Percentiles rank a stretch among this genome's conserved stretches.
Evolutionary conservation across 805 yeast genomes (phyloP).

Genomic region (Cyberlindnera suaveolens): DNA sequence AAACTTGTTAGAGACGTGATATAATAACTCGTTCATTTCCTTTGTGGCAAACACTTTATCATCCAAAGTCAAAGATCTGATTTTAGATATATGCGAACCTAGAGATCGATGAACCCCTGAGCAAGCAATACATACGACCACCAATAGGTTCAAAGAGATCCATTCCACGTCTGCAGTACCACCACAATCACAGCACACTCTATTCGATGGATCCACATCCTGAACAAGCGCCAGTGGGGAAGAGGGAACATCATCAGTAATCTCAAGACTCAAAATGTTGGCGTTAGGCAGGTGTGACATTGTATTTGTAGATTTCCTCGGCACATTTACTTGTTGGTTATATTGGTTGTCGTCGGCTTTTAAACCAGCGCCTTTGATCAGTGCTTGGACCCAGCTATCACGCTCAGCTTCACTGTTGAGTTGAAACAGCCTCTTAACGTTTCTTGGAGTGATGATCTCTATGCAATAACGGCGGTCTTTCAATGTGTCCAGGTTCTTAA

Average conservation of each 20-base stretch:
- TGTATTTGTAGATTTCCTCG: neutral
- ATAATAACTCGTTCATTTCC: slow-evolving; percentile 54
- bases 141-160: slow-evolving; percentile 73
- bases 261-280: neutral
- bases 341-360: slow-evolving; percentile 8
- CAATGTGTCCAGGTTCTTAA: slow-evolving; percentile 33
- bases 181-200: slow-evolving; percentile 76
- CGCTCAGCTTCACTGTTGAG: slow-evolving; percentile 65
- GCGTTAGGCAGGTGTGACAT: neutral
- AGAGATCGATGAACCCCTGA: slow-evolving; percentile 84
- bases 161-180: slow-evolving; percentile 65
- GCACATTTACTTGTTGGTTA: neutral
- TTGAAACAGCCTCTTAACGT: slow-evolving; percentile 65
- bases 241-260: neutral
- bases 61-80: slow-evolving; percentile 75
- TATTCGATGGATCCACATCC: slow-evolving; percentile 46
- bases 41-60: slow-evolving; percentile 44
- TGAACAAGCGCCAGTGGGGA: slow-evolving; percentile 19
- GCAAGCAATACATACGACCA: slow-evolving; percentile 75
- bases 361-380: slow-evolving; percentile 48
- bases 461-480: slow-evolving; percentile 45
- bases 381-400: slow-evolving; percentile 58
- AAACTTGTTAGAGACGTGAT: slow-evolving; percentile 45
- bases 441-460: slow-evolving; percentile 67
- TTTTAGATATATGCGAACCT: slow-evolving; percentile 76